Evolutionary conservation across 805 yeast species (phyloP), one percentile per base, ranked within the genome.

Genomic region (Sungouiozyma ichnusensis): DNA sequence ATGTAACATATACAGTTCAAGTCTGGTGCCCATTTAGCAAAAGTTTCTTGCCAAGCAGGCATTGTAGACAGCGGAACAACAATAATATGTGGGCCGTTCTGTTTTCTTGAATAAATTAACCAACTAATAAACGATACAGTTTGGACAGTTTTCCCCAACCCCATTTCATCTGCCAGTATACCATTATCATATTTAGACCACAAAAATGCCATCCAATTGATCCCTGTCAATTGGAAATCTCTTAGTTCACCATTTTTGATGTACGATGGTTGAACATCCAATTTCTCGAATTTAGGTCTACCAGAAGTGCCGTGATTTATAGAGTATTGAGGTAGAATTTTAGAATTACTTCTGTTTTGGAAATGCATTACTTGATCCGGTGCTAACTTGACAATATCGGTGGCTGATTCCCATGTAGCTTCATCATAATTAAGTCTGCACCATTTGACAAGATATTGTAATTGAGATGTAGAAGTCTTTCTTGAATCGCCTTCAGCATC

Each of bases 1-100:
- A 88, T 72, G 58, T 90, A 92, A 55, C 85, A 86, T 47, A 92
- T 77, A 63, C 90, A 86, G 59, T 94, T 92, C 46, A 92, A 70
- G 58, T 88, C 97, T 2, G 98, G 97, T 0, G 98, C 76, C 99
- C 99, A 92, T 55, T 79, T 77, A 53, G 92, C 97, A 63, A 92
- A 85, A 2, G 98, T 92, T 59, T 92, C 98, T 66, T 92, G 97
- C 99, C 99, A 92, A 0, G 98, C 95, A 2, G 97, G 96, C 42
- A 92, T 79, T 0, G 99, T 92, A 2, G 95, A 84, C 44, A 92
- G 67, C 1, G 99, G 99, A 6, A 92, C 98, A 24, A 92, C 98
- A 16, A 92, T 92, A 36, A 92, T 59, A 62, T 90, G 97, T 2
- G 99, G 98, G 6, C 99, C 99, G 63, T 88, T 85, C 58, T 92